Percentiles rank a stretch among this genome's conserved stretches.
Conservation (phyloP, 192 early-diverging fungal species). For the Podila epigama region DNA sequence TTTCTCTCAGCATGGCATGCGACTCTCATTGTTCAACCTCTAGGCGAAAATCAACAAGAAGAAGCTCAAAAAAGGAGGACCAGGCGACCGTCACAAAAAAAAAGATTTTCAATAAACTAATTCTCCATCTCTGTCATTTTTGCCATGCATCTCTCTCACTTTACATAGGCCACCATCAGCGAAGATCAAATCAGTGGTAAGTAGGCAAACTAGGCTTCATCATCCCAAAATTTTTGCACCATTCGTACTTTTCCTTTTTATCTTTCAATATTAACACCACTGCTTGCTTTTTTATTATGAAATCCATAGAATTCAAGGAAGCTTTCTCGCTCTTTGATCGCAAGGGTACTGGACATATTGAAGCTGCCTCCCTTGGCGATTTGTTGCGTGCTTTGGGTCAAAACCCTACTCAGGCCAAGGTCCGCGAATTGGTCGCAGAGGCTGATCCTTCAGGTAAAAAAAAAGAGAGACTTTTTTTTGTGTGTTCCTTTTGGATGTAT, state of each 20-base stretch:
- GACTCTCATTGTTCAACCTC: no score
- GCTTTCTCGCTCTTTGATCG: constrained; percentile 84
- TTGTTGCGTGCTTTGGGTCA: constrained; percentile 80
- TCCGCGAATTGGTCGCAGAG: constrained; percentile 64
- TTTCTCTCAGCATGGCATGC: no score
- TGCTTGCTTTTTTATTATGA: neutral
- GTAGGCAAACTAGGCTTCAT: neutral
- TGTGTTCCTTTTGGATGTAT: neutral
- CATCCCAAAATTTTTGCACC: no score
- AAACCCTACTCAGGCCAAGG: constrained; percentile 82
- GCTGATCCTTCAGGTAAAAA: constrained; percentile 46
- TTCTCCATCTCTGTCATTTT: neutral
- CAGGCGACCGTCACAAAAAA: no score
- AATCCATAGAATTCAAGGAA: constrained; percentile 71
- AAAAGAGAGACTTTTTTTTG: neutral
- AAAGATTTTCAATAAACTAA: neutral
- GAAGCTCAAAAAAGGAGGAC: no score
- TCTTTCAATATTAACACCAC: neutral
- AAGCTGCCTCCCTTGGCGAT: constrained; percentile 69
- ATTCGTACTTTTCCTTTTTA: neutral
- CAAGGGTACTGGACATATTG: constrained; percentile 72
- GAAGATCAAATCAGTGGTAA: constrained; percentile 25
- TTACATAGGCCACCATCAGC: constrained; percentile 16
- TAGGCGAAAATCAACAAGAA: no score
- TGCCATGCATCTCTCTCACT: neutral